Evolutionary conservation across 1,139 yeast genomes (phyloP).

Genomic region (Suhomyces chickasaworum): DNA sequence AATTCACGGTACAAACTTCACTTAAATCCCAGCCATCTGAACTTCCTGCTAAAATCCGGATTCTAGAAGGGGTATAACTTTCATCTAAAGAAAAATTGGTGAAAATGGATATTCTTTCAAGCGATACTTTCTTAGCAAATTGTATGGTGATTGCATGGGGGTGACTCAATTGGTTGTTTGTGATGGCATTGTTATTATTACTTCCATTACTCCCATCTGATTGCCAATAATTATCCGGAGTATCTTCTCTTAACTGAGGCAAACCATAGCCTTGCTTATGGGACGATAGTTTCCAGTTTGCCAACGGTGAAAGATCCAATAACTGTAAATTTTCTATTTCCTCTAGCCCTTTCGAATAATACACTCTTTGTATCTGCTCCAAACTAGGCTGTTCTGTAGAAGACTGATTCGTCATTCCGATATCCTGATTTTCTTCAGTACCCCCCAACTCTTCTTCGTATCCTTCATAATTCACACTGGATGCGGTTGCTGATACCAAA

Average conservation of each 20-base stretch:
- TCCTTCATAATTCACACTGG: slow-evolving; percentile 14
- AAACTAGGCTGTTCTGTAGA: slow-evolving; percentile 23
- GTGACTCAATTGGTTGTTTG: slow-evolving; percentile 51
- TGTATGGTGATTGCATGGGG: slow-evolving; percentile 85
- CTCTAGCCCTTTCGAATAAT: slow-evolving; percentile 50
- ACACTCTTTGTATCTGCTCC: slow-evolving; percentile 40
- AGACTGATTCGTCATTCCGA: slow-evolving; percentile 10
- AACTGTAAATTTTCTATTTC: slow-evolving; percentile 60
- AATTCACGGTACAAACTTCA: slow-evolving; percentile 67
- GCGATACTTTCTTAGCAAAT: slow-evolving; percentile 74
- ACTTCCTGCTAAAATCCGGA: slow-evolving; percentile 76
- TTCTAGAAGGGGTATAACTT: slow-evolving; percentile 84
- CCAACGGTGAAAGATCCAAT: slow-evolving; percentile 76
- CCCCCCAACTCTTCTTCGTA: slow-evolving; percentile 12
- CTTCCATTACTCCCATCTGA: slow-evolving; percentile 68
- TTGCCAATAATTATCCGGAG: slow-evolving; percentile 85
- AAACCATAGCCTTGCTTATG: slow-evolving; percentile 74
- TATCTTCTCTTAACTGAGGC: slow-evolving; percentile 69
- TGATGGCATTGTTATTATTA: slow-evolving; percentile 28
- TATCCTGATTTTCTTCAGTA: slow-evolving; percentile 15
- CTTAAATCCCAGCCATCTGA: slow-evolving; percentile 79
- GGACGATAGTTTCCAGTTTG: slow-evolving; percentile 85
- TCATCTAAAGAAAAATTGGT: slow-evolving; percentile 73
- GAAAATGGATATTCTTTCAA: slow-evolving; percentile 73
- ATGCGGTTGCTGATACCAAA: slow-evolving; percentile 26